Conservation (phyloP, 345 rosid genomes). For the Eucalyptus marginata region DNA sequence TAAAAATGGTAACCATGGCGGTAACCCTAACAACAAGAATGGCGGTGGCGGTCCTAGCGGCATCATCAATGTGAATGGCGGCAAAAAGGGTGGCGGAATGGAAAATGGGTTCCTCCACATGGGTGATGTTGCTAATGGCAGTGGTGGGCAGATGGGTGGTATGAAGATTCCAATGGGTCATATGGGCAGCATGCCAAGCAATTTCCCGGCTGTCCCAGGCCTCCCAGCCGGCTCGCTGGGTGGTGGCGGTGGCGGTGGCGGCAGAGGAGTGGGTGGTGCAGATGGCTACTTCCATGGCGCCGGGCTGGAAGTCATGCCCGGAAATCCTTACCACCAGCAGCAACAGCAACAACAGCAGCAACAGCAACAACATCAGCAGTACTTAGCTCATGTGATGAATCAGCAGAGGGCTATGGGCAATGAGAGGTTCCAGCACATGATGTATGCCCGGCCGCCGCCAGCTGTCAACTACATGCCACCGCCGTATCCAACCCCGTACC, state of each 20-base stretch:
- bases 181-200: constrained; percentile 23
- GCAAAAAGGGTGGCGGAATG: neutral
- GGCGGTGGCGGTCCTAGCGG: constrained; percentile 4
- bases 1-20: constrained; percentile 25
- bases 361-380: constrained; percentile 49
- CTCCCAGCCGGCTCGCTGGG: constrained; percentile 57
- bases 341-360: constrained; percentile 42
- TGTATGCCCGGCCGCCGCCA: constrained; percentile 82
- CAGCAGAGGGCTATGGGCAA: constrained; percentile 81
- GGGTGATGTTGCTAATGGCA: neutral
- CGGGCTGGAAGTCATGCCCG: constrained; percentile 52
- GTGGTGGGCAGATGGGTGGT: neutral
- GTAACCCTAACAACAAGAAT: constrained; percentile 28
- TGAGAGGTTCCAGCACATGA: constrained; percentile 87
- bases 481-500: constrained; percentile 37
- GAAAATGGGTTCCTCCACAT: neutral
- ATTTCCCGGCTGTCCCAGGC: constrained; percentile 66
- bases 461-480: constrained; percentile 73
- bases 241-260: constrained; percentile 19
- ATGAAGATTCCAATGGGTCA: constrained; percentile 16
- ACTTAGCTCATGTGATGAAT: constrained; percentile 70
- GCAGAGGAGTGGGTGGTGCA: neutral
- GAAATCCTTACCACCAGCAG: constrained; percentile 36
- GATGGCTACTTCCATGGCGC: constrained; percentile 58
- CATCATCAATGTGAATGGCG: neutral